Evolutionary conservation across 2,329 filamentous ascomycete genomes (phyloP), one percentile per base, ranked within the genome.

Genomic region (Aspergillus transmontanensis): DNA sequence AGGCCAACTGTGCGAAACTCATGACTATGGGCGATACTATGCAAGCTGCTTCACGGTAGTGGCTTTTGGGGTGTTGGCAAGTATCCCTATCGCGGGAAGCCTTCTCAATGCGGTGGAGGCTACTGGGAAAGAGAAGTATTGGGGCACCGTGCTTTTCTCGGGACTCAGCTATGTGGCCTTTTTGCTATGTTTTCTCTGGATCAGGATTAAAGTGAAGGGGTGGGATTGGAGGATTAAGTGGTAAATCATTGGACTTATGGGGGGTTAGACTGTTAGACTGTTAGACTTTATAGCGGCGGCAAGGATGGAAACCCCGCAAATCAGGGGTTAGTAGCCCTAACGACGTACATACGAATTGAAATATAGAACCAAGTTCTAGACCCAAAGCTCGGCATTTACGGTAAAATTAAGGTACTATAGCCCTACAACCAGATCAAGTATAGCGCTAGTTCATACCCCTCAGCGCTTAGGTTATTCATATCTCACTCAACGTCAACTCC

Each of bases 1-100:
- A 4, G 80, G 80, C 3, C 81, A 84, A 66, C 73, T 84, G 7
- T 84, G 82, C 62, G 65, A 69, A 2, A 79, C 77, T 0, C 70
- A 76, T 28, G 72, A 79, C 36, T 82, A 82, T 68, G 78, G 79
- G 0, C 73, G 74, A 26, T 73, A 77, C n/a, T 79, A 74, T 43
- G 73, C 75, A 1, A 80, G 73, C 26, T 67, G 65, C 19, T 76
- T 66, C 51, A 75, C 69, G 10, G 67, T 72, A 23, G 69, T 64
- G 10, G 70, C 69, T 48, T 59, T 73, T 59, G 72, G 72, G 9
- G 68, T 66, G 10, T 41, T 73, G 41, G 66, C 67, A 1, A 64
- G 68, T 0, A 66, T 72, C 19, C 69, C 69, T 1, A 69, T 72
- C 28, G 69, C 64, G 5, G 71, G 69, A 6, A 59, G 51, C 36